phyloP scores from a whole-genome alignment of 331 rosid species.

The Quercus tomentella region DNA sequence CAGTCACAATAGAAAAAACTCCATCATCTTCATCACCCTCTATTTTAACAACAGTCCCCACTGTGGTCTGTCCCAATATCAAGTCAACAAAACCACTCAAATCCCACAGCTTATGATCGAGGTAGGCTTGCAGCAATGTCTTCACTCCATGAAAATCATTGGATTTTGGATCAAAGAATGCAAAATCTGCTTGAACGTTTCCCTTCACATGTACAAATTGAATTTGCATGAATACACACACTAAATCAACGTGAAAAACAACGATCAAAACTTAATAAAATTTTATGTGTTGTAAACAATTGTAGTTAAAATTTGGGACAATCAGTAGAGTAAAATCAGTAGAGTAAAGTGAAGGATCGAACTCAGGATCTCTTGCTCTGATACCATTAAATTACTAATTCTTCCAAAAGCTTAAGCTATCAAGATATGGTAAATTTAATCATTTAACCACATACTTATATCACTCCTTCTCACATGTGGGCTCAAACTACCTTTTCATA shows the following conservation, averaged over 20 bases:
- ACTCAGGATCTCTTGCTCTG: too few species aligned
- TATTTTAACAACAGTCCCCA: slow-evolving; percentile 81
- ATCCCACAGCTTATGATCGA: slow-evolving; percentile 71
- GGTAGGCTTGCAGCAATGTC: slow-evolving; percentile 73
- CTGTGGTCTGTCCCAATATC: slow-evolving; percentile 79
- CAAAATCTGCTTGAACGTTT: slow-evolving; percentile 77
- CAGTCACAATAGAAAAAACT: slow-evolving; percentile 58
- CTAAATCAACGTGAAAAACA: neutral
- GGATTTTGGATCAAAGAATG: slow-evolving; percentile 81
- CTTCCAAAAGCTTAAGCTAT: too few species aligned
- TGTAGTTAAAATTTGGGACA: too few species aligned
- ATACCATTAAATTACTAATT: too few species aligned
- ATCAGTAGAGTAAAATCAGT: too few species aligned
- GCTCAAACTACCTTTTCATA: too few species aligned
- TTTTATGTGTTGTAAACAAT: neutral
- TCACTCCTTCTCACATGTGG: too few species aligned
- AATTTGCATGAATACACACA: slow-evolving; percentile 7
- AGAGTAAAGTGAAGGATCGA: too few species aligned
- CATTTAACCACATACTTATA: too few species aligned
- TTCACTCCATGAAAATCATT: slow-evolving; percentile 79
- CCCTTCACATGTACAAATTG: slow-evolving; percentile 32
- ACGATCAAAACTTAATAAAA: neutral
- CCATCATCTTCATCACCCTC: slow-evolving; percentile 89
- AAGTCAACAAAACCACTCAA: slow-evolving; percentile 76
- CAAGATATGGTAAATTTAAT: too few species aligned